These are phyloP conservation scores for Yamadazyma nakazawae DNA, from an alignment of 805 yeast genomes.

Conservation along the genomic window DNA sequence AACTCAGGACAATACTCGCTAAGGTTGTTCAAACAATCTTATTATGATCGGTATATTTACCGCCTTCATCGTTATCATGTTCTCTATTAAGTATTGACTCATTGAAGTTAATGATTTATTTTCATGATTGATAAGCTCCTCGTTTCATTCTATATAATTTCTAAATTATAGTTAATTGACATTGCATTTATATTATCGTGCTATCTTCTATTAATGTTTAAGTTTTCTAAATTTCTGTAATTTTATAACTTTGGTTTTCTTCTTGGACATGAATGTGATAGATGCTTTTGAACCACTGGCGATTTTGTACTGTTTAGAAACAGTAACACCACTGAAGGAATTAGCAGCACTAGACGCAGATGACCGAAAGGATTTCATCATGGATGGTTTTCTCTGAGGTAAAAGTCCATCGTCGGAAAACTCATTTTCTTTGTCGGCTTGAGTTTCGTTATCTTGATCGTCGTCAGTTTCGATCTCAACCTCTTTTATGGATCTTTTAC, in stretches of 20 bases:
- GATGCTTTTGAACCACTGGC: constrained; percentile 58
- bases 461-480: constrained; percentile 23
- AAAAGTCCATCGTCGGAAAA: constrained; percentile 34
- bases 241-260: constrained; percentile 14
- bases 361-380: constrained; percentile 46
- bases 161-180: background rate
- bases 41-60: background rate
- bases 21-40: too few relatives aligned
- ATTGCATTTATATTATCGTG: constrained; percentile 1
- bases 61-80: background rate
- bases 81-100: too few relatives aligned
- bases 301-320: constrained; percentile 51
- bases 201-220: constrained; percentile 2
- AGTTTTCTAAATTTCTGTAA: constrained; percentile 4
- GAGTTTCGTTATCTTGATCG: constrained; percentile 14
- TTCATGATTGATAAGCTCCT: too few relatives aligned
- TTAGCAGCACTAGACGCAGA: constrained; percentile 36
- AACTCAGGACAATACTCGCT: background rate
- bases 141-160: background rate
- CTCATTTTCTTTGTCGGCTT: constrained; percentile 15
- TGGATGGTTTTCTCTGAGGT: constrained; percentile 45
- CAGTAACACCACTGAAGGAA: constrained; percentile 49
- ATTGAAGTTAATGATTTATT: too few relatives aligned
- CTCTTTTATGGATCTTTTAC: constrained; percentile 19
- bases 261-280: constrained; percentile 50